Evolutionary conservation across 768 basidiomycete genomes (phyloP).

Genomic region (Termitomyces sp.): DNA sequence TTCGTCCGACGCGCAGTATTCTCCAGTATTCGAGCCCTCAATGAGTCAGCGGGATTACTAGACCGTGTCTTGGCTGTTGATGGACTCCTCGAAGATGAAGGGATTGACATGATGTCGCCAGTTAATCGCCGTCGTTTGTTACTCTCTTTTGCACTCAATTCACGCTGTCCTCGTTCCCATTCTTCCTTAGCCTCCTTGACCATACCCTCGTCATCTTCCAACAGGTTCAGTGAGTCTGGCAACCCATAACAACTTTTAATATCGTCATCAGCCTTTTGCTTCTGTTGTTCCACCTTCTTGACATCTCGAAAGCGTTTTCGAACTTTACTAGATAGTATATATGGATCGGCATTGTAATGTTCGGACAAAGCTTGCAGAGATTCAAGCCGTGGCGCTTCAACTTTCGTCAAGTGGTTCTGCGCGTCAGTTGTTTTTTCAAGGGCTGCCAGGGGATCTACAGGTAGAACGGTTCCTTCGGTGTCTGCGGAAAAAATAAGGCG

Average conservation of each 20-base stretch:
- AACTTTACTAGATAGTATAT: slow-evolving; percentile 65
- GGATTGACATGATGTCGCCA: slow-evolving; percentile 22
- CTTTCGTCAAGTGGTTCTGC: slow-evolving; percentile 64
- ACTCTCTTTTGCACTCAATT: slow-evolving; percentile 36
- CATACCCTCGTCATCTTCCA: slow-evolving; percentile 59
- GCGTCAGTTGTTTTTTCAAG: slow-evolving; percentile 86
- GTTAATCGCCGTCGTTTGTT: slow-evolving; percentile 44
- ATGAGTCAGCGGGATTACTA: slow-evolving; percentile 27
- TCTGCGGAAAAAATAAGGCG: slow-evolving; percentile 35
- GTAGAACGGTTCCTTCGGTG: slow-evolving; percentile 56
- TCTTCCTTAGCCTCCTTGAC: slow-evolving; percentile 56
- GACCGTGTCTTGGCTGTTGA: slow-evolving; percentile 11
- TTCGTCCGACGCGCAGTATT: slow-evolving; percentile 46
- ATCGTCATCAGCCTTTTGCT: slow-evolving; percentile 62
- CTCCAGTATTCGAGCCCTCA: slow-evolving; percentile 53
- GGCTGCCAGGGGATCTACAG: slow-evolving; percentile 81
- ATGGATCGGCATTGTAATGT: slow-evolving; percentile 83
- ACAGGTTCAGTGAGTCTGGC: slow-evolving; percentile 58
- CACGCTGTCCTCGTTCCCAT: slow-evolving; percentile 52
- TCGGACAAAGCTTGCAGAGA: slow-evolving; percentile 74
- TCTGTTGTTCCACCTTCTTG: slow-evolving; percentile 74
- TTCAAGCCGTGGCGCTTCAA: slow-evolving; percentile 78
- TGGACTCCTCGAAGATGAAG: slow-evolving; percentile 19
- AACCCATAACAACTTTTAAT: slow-evolving; percentile 77
- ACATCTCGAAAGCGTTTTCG: slow-evolving; percentile 83